Conservation (phyloP, 169 alveolate genomes). For the Miamiensis avidus region DNA sequence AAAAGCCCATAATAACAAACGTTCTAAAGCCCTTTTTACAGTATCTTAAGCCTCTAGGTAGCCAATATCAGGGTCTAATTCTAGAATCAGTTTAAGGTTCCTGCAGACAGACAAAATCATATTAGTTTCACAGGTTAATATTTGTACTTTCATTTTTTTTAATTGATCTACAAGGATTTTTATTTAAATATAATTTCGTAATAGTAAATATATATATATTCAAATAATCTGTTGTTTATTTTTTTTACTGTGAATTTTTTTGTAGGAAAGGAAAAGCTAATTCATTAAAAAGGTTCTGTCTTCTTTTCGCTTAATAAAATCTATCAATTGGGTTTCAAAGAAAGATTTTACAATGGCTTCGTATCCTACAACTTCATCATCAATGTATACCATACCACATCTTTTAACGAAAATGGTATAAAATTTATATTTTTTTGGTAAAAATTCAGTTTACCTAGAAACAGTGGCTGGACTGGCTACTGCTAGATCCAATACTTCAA, state of each 20-base stretch:
- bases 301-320: background rate
- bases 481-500: constrained; percentile 67
- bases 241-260: background rate
- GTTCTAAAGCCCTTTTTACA: constrained; percentile 36
- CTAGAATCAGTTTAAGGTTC: constrained; percentile 9
- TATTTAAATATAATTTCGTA: too few species aligned
- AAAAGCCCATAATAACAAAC: constrained; percentile 38
- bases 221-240: too few species aligned
- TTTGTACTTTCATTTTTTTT: background rate
- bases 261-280: background rate
- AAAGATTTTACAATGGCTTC: constrained; percentile 35
- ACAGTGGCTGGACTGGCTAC: constrained; percentile 76
- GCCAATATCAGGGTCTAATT: background rate
- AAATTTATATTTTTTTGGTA: too few species aligned
- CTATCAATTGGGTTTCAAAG: constrained; percentile 4
- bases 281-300: background rate
- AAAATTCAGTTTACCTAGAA: too few species aligned
- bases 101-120: constrained; percentile 12
- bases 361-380: constrained; percentile 38
- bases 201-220: too few species aligned
- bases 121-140: background rate
- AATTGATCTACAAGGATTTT: background rate
- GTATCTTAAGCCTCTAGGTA: constrained; percentile 21
- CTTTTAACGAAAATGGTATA: too few species aligned
- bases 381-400: constrained; percentile 70